Evolutionary conservation across 768 basidiomycete genomes (phyloP).

Genomic region (Suillus cothurnatus): DNA sequence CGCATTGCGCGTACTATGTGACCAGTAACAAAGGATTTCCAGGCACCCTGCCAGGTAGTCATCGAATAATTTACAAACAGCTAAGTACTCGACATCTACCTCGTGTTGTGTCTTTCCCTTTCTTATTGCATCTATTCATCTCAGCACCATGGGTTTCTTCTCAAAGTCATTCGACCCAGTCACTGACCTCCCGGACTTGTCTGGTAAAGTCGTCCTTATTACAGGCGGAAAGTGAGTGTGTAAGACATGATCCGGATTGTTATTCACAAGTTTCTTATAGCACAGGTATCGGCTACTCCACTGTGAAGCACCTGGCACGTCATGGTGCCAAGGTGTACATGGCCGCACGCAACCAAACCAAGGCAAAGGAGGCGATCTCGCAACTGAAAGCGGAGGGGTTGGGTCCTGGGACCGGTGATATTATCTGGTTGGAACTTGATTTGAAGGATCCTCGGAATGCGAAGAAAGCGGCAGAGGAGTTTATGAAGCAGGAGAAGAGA

Average conservation of each 20-base stretch:
- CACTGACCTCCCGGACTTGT: slow-evolving; percentile 45
- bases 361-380: slow-evolving; percentile 50
- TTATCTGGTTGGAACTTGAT: slow-evolving; percentile 55
- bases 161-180: slow-evolving; percentile 36
- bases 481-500: slow-evolving; percentile 50
- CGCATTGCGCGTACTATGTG: too few species aligned
- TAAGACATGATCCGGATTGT: neutral
- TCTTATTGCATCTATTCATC: slow-evolving; percentile 11
- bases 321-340: slow-evolving; percentile 64
- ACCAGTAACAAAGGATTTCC: too few species aligned
- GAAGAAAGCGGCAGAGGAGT: slow-evolving; percentile 50
- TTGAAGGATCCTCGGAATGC: slow-evolving; percentile 49
- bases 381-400: slow-evolving; percentile 46
- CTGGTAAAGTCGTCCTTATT: slow-evolving; percentile 54
- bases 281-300: slow-evolving; percentile 52
- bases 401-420: slow-evolving; percentile 45
- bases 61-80: neutral
- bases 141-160: slow-evolving; percentile 22
- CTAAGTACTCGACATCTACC: neutral
- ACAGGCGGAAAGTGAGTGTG: slow-evolving; percentile 56
- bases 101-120: too few species aligned
- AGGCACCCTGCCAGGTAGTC: too few species aligned
- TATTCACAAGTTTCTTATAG: slow-evolving; percentile 23
- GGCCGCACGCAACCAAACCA: slow-evolving; percentile 49
- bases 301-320: slow-evolving; percentile 51